A percentile compares a stretch with the other conserved stretches of the same genome.
Evolutionary conservation across 352 stramenopile genomes (phyloP).

Genomic region (Phytopythium delawarense): DNA sequence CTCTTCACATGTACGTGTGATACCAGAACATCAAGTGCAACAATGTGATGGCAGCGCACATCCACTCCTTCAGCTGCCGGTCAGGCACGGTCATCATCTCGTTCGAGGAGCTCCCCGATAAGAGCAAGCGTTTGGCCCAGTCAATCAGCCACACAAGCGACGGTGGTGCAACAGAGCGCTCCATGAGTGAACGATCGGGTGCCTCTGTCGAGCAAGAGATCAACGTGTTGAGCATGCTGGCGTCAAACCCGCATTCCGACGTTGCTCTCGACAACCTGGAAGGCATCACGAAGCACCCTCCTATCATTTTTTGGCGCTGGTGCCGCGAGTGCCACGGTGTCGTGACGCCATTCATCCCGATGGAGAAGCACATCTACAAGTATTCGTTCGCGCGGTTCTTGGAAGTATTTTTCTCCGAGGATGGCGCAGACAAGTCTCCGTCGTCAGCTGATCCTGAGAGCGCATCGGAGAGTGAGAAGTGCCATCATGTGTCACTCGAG

Average conservation of each 20-base stretch:
- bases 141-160: conserved; percentile 36
- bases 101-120: conserved; percentile 76
- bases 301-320: conserved; percentile 97
- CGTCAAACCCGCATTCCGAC: conserved; percentile 24
- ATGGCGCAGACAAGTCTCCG: conserved; percentile 37
- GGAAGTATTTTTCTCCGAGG: conserved; percentile 94
- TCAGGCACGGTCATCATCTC: conserved; percentile 74
- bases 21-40: conserved; percentile 76
- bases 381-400: conserved; percentile 98
- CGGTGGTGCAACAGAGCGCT: conserved; percentile 12
- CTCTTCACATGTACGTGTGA: background rate
- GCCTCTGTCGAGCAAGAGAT: conserved; percentile 32
- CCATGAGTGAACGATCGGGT: conserved; percentile 8
- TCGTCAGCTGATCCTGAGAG: conserved; percentile 13
- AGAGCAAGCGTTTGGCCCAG: conserved; percentile 33
- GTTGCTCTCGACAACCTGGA: conserved; percentile 20
- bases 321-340: conserved; percentile 93
- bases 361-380: conserved; percentile 94
- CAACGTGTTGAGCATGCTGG: conserved; percentile 43
- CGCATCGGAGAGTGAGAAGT: conserved; percentile 13
- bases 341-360: conserved; percentile 87
- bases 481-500: conserved; percentile 44
- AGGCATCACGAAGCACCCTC: conserved; percentile 24
- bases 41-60: conserved; percentile 77
- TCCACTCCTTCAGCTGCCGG: conserved; percentile 76